phyloP scores from a whole-genome alignment of 495 filamentous ascomycete genomes.

The Trichoderma erinaceum region DNA sequence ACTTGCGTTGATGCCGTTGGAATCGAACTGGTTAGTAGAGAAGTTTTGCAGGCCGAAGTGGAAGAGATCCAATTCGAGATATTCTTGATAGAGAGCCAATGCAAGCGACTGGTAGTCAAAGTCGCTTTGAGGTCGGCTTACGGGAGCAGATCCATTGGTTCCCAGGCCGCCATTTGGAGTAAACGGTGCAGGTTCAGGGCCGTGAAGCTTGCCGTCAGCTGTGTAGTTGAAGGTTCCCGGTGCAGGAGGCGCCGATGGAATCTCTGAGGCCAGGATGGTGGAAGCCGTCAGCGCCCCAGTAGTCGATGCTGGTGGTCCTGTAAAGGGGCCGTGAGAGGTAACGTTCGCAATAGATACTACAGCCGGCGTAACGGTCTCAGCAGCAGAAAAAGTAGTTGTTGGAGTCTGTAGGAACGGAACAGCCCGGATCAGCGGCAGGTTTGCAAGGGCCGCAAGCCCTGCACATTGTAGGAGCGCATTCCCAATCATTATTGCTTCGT shows the following conservation, averaged over 20 bases:
- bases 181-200: slow-evolving; percentile 64
- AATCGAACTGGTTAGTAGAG: slow-evolving; percentile 61
- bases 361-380: slow-evolving; percentile 21
- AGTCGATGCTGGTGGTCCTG: slow-evolving; percentile 50
- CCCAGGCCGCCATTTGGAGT: slow-evolving; percentile 69
- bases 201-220: slow-evolving; percentile 59
- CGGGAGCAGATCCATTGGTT: slow-evolving; percentile 69
- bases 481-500: slow-evolving; percentile 3
- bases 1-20: slow-evolving; percentile 58
- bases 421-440: slow-evolving; percentile 17
- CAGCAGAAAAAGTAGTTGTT: slow-evolving; percentile 30
- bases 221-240: slow-evolving; percentile 57
- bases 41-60: slow-evolving; percentile 70
- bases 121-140: slow-evolving; percentile 65
- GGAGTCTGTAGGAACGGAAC: slow-evolving; percentile 33
- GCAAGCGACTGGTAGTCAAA: slow-evolving; percentile 70
- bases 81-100: slow-evolving; percentile 74
- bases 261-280: slow-evolving; percentile 38
- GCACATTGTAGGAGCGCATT: not conserved
- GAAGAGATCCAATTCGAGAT: slow-evolving; percentile 84
- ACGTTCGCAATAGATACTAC: slow-evolving; percentile 32
- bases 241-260: slow-evolving; percentile 41
- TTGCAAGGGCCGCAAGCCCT: slow-evolving; percentile 7
- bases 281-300: slow-evolving; percentile 51
- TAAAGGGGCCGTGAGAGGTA: slow-evolving; percentile 51